Evolutionary conservation across 2,329 filamentous ascomycete genomes (phyloP).

Genomic region (Aspergillus sojae): DNA sequence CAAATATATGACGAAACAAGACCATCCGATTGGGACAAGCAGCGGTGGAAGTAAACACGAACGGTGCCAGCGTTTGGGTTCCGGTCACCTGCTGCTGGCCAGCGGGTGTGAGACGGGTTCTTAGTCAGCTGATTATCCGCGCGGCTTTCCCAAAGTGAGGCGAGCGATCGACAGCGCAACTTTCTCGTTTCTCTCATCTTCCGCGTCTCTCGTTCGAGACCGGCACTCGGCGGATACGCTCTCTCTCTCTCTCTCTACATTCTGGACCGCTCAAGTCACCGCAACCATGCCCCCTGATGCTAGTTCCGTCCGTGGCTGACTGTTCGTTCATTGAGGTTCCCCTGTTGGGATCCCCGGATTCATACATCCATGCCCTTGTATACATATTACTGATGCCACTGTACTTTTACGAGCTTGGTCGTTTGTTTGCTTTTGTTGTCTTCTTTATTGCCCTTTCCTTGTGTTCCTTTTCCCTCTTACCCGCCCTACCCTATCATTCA

Average conservation of each 20-base stretch:
- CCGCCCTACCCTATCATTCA: conserved; percentile 5
- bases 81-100: conserved; percentile 16
- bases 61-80: not conserved
- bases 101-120: conserved; percentile 3
- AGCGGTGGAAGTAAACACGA: conserved; percentile 39
- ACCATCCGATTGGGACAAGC: conserved; percentile 42
- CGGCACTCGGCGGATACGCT: not conserved
- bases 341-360: conserved; percentile 5
- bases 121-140: conserved; percentile 23
- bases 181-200: conserved; percentile 5
- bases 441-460: conserved; percentile 4
- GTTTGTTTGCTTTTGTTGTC: conserved; percentile 5
- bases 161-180: conserved; percentile 24
- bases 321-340: not conserved
- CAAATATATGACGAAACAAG: conserved; percentile 41
- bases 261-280: conserved; percentile 15
- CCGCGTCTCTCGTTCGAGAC: conserved; percentile 8
- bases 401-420: conserved; percentile 6
- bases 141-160: conserved; percentile 31
- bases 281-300: not conserved
- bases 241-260: not conserved
- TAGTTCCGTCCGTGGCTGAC: not conserved
- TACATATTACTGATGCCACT: conserved; percentile 3
- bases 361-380: conserved; percentile 5
- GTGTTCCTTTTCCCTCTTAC: conserved; percentile 11